These are phyloP conservation scores for Nymphaea colorata DNA, from an alignment of 164 flowering plant species.

Conservation along the genomic window DNA sequence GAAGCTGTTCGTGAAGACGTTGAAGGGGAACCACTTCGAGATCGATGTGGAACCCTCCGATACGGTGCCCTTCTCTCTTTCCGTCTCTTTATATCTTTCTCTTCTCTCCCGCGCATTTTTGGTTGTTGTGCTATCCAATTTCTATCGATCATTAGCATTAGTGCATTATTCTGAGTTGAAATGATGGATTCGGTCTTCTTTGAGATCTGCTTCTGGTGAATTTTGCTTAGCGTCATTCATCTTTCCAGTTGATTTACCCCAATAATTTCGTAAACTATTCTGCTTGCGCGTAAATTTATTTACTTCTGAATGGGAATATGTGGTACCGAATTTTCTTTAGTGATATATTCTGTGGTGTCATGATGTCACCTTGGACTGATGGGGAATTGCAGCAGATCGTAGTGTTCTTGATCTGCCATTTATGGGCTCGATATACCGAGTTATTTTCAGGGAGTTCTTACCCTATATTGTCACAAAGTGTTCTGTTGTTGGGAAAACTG, in stretches of 20 bases:
- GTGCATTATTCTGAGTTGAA: background rate
- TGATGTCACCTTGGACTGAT: background rate
- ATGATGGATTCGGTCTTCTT: background rate
- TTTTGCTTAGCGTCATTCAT: background rate
- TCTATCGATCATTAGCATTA: too few relatives aligned
- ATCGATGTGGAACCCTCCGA: slow-evolving; percentile 65
- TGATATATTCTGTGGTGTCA: background rate
- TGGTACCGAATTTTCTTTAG: background rate
- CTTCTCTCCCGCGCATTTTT: background rate
- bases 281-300: too few relatives aligned
- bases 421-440: background rate
- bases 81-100: background rate
- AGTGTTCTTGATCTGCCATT: background rate
- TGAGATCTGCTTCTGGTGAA: background rate
- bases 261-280: background rate
- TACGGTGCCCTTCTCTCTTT: slow-evolving; percentile 22
- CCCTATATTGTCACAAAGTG: background rate
- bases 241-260: background rate
- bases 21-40: slow-evolving; percentile 71
- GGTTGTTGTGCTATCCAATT: background rate
- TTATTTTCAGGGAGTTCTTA: background rate
- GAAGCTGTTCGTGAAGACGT: slow-evolving; percentile 77
- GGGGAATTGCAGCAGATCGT: background rate
- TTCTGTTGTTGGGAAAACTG: background rate
- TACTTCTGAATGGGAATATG: background rate